These are phyloP conservation scores for Linnemannia zychae DNA, from an alignment of 192 early-diverging fungal genomes.

Conservation along the genomic window DNA sequence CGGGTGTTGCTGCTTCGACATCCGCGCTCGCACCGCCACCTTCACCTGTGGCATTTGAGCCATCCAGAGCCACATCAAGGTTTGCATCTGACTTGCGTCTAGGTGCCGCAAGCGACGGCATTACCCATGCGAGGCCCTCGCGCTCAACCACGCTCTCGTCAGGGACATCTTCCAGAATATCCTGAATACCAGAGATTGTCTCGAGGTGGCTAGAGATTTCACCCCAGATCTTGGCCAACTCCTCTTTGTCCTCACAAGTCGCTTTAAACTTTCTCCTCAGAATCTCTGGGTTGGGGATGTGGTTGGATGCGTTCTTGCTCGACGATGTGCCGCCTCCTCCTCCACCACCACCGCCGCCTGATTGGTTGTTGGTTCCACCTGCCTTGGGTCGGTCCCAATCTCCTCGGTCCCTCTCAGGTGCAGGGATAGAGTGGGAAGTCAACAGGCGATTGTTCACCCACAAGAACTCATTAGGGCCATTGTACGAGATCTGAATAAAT, in stretches of 20 bases:
- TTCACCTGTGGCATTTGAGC: neutral
- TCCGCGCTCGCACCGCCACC: neutral
- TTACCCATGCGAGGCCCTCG: conserved; percentile 30
- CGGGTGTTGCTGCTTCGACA: neutral
- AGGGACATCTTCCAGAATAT: conserved; percentile 53
- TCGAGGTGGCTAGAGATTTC: conserved; percentile 49
- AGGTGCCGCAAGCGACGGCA: conserved; percentile 42
- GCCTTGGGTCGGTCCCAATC: conserved; percentile 55
- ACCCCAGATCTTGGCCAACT: conserved; percentile 78
- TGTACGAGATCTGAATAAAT: conserved; percentile 87
- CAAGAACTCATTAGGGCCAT: conserved; percentile 75
- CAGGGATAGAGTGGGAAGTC: conserved; percentile 66
- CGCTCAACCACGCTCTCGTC: conserved; percentile 47
- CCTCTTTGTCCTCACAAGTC: conserved; percentile 69
- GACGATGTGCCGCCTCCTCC: conserved; percentile 28
- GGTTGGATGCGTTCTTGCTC: conserved; percentile 27
- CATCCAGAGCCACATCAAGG: neutral
- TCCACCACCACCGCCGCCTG: conserved; percentile 20
- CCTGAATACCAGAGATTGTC: conserved; percentile 48
- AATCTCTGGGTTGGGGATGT: conserved; percentile 68
- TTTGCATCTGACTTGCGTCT: conserved; percentile 34
- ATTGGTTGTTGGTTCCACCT: conserved; percentile 5
- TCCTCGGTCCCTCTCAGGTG: conserved; percentile 54
- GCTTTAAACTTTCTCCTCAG: conserved; percentile 72
- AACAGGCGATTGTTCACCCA: conserved; percentile 92